Conservation (phyloP, 768 basidiomycete genomes). For the Amanita brunnescens region DNA sequence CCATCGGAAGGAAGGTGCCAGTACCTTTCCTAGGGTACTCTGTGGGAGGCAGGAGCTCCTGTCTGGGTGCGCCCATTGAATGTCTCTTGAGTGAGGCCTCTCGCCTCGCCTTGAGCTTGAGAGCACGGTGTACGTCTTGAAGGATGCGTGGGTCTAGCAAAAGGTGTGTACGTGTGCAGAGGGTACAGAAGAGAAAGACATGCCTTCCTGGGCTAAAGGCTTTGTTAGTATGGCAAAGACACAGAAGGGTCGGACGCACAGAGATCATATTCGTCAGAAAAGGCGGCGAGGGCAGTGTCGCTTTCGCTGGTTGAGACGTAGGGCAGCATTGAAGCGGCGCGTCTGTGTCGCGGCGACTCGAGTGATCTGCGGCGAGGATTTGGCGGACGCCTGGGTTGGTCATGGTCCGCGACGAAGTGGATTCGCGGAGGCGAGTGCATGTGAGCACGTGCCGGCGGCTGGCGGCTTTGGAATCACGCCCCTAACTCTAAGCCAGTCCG, state of each 20-base stretch:
- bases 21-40: neutral
- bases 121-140: constrained; percentile 70
- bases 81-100: constrained; percentile 46
- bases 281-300: neutral
- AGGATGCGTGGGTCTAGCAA: constrained; percentile 65
- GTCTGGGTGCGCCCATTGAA: constrained; percentile 7
- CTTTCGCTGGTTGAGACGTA: neutral
- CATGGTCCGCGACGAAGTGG: neutral
- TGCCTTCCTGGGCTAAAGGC: constrained; percentile 65
- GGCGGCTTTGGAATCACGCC: no score
- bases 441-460: neutral
- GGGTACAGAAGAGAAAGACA: constrained; percentile 12
- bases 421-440: constrained; percentile 1
- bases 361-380: neutral
- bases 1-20: neutral
- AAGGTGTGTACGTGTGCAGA: neutral
- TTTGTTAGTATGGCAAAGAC: constrained; percentile 3
- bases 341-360: neutral
- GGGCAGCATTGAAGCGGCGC: neutral
- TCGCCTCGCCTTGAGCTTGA: constrained; percentile 65
- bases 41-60: constrained; percentile 6
- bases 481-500: no score
- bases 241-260: constrained; percentile 29
- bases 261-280: constrained; percentile 58
- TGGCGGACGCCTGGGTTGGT: neutral